A percentile compares a stretch with the other conserved stretches of the same genome.
phyloP scores from a whole-genome alignment of 441 rosid species.

The Adansonia grandidieri region DNA sequence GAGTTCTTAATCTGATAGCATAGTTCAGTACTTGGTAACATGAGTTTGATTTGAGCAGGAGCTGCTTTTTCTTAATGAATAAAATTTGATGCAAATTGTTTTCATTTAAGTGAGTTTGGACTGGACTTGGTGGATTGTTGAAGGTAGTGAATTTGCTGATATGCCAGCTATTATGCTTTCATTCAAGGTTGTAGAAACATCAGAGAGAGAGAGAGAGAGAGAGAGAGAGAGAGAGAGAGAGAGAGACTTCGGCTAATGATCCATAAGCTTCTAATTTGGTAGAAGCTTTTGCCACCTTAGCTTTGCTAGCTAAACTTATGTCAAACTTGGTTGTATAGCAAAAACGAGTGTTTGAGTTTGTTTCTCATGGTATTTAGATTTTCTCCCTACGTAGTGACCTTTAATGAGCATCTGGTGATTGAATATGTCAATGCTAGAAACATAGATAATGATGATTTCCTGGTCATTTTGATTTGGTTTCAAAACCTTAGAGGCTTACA shows the following conservation, averaged over 20 bases:
- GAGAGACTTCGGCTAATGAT: neutral
- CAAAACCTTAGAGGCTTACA: neutral
- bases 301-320: neutral
- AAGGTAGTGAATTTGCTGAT: conserved; percentile 11
- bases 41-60: neutral
- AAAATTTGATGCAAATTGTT: conserved; percentile 5
- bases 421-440: conserved; percentile 13
- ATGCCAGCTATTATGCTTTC: conserved; percentile 1
- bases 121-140: conserved; percentile 7
- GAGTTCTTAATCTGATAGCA: neutral
- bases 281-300: neutral
- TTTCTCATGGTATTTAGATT: conserved; percentile 8
- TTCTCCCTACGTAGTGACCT: conserved; percentile 4
- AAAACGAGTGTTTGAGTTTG: neutral
- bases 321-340: neutral
- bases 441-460: conserved; percentile 4
- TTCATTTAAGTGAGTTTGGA: neutral
- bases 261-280: neutral
- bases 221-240: neutral
- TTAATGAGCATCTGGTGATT: conserved; percentile 9
- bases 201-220: neutral
- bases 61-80: neutral
- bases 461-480: conserved; percentile 12
- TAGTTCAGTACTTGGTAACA: neutral
- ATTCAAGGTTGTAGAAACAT: neutral